Evolutionary conservation across 2,329 filamentous ascomycete genomes (phyloP).

Genomic region (Teratosphaeriaceae sp.): DNA sequence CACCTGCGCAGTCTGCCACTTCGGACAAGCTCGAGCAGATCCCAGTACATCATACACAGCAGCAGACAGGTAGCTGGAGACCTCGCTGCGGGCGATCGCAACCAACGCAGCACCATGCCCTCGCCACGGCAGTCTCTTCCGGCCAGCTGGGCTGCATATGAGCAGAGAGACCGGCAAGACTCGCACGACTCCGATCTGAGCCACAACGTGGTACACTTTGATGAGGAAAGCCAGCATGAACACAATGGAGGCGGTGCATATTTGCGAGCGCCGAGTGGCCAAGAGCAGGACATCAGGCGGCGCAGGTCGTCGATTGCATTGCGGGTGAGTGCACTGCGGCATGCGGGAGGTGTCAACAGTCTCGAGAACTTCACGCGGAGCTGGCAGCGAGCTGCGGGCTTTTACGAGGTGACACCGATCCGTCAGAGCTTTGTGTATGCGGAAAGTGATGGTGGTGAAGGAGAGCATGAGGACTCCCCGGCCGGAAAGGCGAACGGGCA

Average conservation of each 20-base stretch:
- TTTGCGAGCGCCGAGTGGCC: constrained; percentile 11
- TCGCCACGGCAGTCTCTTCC: constrained; percentile 22
- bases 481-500: constrained; percentile 29
- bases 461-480: constrained; percentile 44
- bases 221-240: constrained; percentile 20
- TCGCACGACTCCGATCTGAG: constrained; percentile 33
- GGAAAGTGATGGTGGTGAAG: constrained; percentile 42
- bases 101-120: too few relatives aligned
- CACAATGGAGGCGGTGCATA: constrained; percentile 11
- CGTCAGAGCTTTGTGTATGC: constrained; percentile 62
- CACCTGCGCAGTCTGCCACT: too few relatives aligned
- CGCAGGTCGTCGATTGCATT: constrained; percentile 44
- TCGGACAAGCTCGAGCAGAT: too few relatives aligned
- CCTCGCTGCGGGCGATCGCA: too few relatives aligned
- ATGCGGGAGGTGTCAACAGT: constrained; percentile 76
- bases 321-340: constrained; percentile 47
- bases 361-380: constrained; percentile 86
- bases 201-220: constrained; percentile 23
- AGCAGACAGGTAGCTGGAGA: too few relatives aligned
- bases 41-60: too few relatives aligned
- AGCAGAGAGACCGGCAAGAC: constrained; percentile 33
- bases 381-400: constrained; percentile 84
- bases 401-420: constrained; percentile 79
- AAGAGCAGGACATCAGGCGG: constrained; percentile 27
- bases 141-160: constrained; percentile 41